A percentile compares a stretch with the other conserved stretches of the same genome.
Evolutionary conservation across 2,329 filamentous ascomycete genomes (phyloP).

Genomic region (Pseudogymnoascus sp.): DNA sequence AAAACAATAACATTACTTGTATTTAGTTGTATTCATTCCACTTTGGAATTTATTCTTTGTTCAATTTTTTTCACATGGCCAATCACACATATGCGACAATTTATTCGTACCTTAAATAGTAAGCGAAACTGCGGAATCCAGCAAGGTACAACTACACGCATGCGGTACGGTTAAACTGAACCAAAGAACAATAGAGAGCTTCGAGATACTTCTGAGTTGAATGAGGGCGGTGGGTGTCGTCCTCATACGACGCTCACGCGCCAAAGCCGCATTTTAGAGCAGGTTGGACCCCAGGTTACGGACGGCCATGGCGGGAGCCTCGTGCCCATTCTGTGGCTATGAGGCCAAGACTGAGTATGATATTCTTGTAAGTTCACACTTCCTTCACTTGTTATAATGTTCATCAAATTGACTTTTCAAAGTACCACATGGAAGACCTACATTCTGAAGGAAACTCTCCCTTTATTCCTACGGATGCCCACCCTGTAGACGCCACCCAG

Average conservation of each 20-base stretch:
- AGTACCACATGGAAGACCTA: slow-evolving; percentile 29
- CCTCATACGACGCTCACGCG: slow-evolving; percentile 5
- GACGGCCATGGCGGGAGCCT: neutral
- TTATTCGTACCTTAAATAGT: slow-evolving; percentile 8
- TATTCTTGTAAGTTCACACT: slow-evolving; percentile 32
- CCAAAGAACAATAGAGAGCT: neutral
- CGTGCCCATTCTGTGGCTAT: slow-evolving; percentile 39
- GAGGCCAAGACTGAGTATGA: slow-evolving; percentile 32
- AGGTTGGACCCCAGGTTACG: neutral
- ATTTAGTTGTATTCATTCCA: neutral
- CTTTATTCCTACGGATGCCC: slow-evolving; percentile 26
- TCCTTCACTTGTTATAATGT: neutral
- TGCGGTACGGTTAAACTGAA: slow-evolving; percentile 1
- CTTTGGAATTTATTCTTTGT: slow-evolving; percentile 7
- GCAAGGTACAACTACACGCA: slow-evolving; percentile 6
- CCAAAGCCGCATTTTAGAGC: neutral
- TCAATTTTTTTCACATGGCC: slow-evolving; percentile 1
- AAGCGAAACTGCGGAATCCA: neutral
- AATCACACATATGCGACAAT: slow-evolving; percentile 12
- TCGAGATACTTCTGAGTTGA: neutral
- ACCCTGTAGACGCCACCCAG: slow-evolving; percentile 22
- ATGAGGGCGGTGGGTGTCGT: slow-evolving; percentile 7
- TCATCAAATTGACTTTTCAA: slow-evolving; percentile 7
- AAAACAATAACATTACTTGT: neutral
- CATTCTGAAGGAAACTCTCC: slow-evolving; percentile 31